A percentile compares a stretch with the other conserved stretches of the same genome.
These are phyloP conservation scores for Didymella arachidicola DNA, from an alignment of 2,329 filamentous ascomycete species.

Conservation along the genomic window DNA sequence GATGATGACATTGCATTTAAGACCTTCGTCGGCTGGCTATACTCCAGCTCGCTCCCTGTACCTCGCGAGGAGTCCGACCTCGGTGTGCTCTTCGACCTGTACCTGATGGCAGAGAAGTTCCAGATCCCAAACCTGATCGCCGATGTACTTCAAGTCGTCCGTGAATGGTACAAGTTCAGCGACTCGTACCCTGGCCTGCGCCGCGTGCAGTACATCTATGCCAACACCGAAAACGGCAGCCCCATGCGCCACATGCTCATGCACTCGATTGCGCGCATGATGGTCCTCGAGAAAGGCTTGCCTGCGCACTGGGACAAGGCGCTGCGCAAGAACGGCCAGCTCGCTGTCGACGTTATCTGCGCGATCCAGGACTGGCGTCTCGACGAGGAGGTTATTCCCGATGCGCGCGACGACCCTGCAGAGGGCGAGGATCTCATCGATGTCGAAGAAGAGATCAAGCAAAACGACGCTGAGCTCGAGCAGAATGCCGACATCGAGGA, in stretches of 20 bases:
- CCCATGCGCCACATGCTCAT: constrained; percentile 61
- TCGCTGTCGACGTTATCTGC: constrained; percentile 63
- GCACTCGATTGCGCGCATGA: constrained; percentile 58
- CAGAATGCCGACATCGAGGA: constrained; percentile 38
- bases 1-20: constrained; percentile 62
- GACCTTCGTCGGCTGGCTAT: constrained; percentile 63
- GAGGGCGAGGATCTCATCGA: constrained; percentile 50
- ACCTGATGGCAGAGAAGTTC: constrained; percentile 63
- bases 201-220: constrained; percentile 62
- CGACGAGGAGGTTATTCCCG: constrained; percentile 58
- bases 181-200: constrained; percentile 61
- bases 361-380: constrained; percentile 64
- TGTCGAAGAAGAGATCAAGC: constrained; percentile 48
- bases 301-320: constrained; percentile 64
- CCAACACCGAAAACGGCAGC: constrained; percentile 57
- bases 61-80: constrained; percentile 61
- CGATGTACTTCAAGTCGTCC: constrained; percentile 59
- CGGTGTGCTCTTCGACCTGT: constrained; percentile 60
- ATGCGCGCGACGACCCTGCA: constrained; percentile 56
- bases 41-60: constrained; percentile 56
- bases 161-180: constrained; percentile 61
- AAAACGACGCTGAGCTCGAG: constrained; percentile 44
- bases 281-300: constrained; percentile 60
- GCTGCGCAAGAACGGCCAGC: constrained; percentile 61
- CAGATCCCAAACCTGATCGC: constrained; percentile 57